Evolutionary conservation across 768 basidiomycete genomes (phyloP), one percentile per base, ranked within the genome.

Genomic region (Trametes cinnabarina): DNA sequence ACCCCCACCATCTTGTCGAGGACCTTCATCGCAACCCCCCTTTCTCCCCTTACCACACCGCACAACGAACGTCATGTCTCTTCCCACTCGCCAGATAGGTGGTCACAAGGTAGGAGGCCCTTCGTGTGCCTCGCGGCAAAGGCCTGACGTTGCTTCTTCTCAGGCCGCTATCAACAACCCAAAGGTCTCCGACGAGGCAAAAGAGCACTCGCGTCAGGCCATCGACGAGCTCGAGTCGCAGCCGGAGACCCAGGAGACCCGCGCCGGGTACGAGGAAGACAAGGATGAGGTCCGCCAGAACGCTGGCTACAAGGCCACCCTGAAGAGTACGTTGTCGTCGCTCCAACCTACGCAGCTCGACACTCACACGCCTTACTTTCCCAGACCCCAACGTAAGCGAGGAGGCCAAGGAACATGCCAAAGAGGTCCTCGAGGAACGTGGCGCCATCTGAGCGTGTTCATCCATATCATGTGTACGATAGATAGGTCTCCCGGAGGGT

Each of bases 111-210:
- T 65, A 5, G 3, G 65, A 35, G 4, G 12, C 15, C 17, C 44
- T 22, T 1, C 44, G 17, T 22, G 19, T 14, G 4, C 12, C 3
- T 46, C 26, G 14, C 41, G 14, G 17, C 7, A 26, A 17, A 60
- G 23, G 46, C 58, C 35, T 22, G 30, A 25, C 12, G n/a, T 20
- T 14, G 14, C n/a, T 20, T 7, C 41, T 14, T 3, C 5, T 1
- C 39, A 70, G 69, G 69, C 70, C 6, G 65, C 64, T 17, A 49
- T 71, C 49, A 64, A 69, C 55, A 72, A 72, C 63, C 69, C 65
- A 11, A 67, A 66, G 53, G 65, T 68, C 59, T 70, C 70, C 2
- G 66, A 69, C 0, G 68, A 70, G 61, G 69, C 70, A 14, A 72
- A 73, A 57, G 70, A 72, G 46, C 66, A 68, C 47, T 67, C 69